phyloP scores from a whole-genome alignment of 2,329 filamentous ascomycete species.

The Orbilia ellipsospora region DNA sequence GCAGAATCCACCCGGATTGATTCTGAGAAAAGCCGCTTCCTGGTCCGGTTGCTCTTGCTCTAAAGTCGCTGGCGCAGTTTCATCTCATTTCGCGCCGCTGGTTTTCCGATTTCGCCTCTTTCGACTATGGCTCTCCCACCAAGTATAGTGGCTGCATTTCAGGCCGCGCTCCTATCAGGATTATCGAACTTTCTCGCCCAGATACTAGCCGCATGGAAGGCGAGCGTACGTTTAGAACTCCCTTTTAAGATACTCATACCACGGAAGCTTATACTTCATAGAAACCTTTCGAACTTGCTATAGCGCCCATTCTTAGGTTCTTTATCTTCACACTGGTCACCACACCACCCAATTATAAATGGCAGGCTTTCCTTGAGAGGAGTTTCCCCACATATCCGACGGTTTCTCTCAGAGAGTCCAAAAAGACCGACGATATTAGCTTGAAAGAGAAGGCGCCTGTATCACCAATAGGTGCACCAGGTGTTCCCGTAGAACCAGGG shows the following conservation, averaged over 20 bases:
- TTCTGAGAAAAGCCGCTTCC: not conserved
- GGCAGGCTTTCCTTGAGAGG: constrained; percentile 69
- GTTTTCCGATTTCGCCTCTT: not conserved
- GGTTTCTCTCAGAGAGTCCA: constrained; percentile 24
- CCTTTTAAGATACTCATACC: not conserved
- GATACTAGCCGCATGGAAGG: constrained; percentile 66
- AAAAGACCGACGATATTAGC: constrained; percentile 48
- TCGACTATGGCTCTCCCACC: constrained; percentile 60
- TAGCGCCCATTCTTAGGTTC: constrained; percentile 68
- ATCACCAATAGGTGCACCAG: constrained; percentile 9
- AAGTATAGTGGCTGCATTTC: constrained; percentile 68
- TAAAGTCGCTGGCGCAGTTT: too few relatives aligned
- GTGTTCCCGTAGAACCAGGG: constrained; percentile 30
- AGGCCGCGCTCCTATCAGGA: constrained; percentile 67
- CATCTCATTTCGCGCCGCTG: not conserved
- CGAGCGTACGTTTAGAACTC: constrained; percentile 61
- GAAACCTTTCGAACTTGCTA: constrained; percentile 66
- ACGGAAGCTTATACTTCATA: constrained; percentile 53
- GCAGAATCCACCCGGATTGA: not conserved
- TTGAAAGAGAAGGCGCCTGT: constrained; percentile 40
- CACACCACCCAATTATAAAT: constrained; percentile 70
- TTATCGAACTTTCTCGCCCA: constrained; percentile 70
- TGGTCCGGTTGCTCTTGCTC: not conserved
- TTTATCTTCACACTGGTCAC: constrained; percentile 68
- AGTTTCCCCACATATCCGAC: constrained; percentile 66